phyloP scores from a whole-genome alignment of 2,329 filamentous ascomycete species.

The Tolypocladium ophioglossoides region DNA sequence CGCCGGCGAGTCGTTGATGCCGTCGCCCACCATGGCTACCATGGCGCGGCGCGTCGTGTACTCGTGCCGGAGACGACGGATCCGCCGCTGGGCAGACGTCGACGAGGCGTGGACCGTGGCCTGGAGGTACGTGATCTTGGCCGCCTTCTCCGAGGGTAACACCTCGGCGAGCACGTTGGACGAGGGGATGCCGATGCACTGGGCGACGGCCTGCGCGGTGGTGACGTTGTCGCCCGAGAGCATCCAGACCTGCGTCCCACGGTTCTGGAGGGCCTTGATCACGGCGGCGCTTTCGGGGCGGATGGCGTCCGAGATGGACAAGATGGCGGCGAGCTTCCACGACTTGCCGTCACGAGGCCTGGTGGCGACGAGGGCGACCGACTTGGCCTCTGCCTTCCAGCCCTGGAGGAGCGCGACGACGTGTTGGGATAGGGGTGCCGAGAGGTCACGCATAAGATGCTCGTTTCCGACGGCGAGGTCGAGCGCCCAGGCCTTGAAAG shows the following conservation, averaged over 20 bases:
- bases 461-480: conserved; percentile 64
- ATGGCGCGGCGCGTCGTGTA: conserved; percentile 30
- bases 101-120: conserved; percentile 30
- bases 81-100: neutral
- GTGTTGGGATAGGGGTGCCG: conserved; percentile 25
- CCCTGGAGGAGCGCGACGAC: conserved; percentile 29
- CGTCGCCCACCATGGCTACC: conserved; percentile 81
- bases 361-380: conserved; percentile 48
- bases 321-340: conserved; percentile 50
- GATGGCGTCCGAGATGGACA: conserved; percentile 74
- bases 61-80: conserved; percentile 5
- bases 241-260: conserved; percentile 75
- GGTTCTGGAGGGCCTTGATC: conserved; percentile 51
- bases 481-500: conserved; percentile 27
- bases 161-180: conserved; percentile 78
- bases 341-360: conserved; percentile 12
- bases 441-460: conserved; percentile 46
- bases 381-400: conserved; percentile 56
- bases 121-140: conserved; percentile 57
- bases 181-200: conserved; percentile 60
- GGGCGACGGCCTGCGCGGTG: conserved; percentile 73
- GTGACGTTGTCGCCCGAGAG: conserved; percentile 81
- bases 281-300: conserved; percentile 60
- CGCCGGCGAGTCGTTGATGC: conserved; percentile 81
- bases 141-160: conserved; percentile 71